Percentiles rank a stretch among this genome's conserved stretches.
Conservation (phyloP, 73 alveolate species). For the Symbiodinium pilosum region DNA sequence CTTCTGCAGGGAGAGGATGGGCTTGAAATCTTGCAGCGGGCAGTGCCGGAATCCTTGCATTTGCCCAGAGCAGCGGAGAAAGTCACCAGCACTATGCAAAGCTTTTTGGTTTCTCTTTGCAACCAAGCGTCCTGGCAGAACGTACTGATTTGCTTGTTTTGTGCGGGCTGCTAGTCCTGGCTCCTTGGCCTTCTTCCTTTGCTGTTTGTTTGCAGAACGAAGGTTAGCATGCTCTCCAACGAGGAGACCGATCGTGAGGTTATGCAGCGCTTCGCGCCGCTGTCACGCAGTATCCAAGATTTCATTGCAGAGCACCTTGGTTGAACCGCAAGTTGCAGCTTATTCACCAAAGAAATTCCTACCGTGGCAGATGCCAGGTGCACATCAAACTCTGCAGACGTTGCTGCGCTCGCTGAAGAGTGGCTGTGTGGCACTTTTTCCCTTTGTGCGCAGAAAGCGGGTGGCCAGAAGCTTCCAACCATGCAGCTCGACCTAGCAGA, state of each 20-base stretch:
- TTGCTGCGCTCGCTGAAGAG: slow-evolving; percentile 37
- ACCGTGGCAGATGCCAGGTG: slow-evolving; percentile 30
- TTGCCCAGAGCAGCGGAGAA: slow-evolving; percentile 24
- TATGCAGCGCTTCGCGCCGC: slow-evolving; percentile 83
- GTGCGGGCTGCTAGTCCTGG: too few species aligned
- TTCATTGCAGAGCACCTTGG: slow-evolving; percentile 37
- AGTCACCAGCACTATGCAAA: slow-evolving; percentile 76
- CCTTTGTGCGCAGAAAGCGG: slow-evolving; percentile 73
- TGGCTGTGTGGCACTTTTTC: slow-evolving; percentile 76
- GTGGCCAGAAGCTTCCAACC: slow-evolving; percentile 57
- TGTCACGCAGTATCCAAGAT: slow-evolving; percentile 77
- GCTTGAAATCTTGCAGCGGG: slow-evolving; percentile 28
- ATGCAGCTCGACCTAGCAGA: slow-evolving; percentile 1
- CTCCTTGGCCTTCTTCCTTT: too few species aligned
- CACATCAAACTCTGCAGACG: slow-evolving; percentile 29
- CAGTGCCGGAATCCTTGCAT: slow-evolving; percentile 20
- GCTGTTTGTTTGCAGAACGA: too few species aligned
- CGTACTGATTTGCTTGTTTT: too few species aligned
- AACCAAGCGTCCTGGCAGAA: slow-evolving; percentile 34
- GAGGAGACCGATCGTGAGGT: slow-evolving; percentile 65
- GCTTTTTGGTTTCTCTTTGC: slow-evolving; percentile 71
- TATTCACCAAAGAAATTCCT: too few species aligned
- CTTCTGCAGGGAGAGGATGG: slow-evolving; percentile 62
- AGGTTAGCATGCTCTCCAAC: slow-evolving; percentile 86
- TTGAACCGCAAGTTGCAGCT: not conserved